Evolutionary conservation across 2,329 filamentous ascomycete species (phyloP).

Genomic region (Diplodia mutila): DNA sequence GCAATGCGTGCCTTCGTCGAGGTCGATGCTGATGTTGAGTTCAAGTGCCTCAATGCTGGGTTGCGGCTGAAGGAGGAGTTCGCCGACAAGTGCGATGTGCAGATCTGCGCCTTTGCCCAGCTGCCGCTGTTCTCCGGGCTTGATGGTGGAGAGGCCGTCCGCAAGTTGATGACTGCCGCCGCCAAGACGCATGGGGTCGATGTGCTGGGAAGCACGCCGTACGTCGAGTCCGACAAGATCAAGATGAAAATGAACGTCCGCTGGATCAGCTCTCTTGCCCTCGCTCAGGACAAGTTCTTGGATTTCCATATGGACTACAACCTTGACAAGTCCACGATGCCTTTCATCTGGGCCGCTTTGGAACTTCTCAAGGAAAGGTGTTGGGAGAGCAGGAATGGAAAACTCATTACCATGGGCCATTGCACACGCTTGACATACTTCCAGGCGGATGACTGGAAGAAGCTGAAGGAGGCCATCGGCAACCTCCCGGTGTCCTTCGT

Average conservation of each 20-base stretch:
- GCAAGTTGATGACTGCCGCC: constrained; percentile 54
- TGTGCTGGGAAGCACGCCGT: constrained; percentile 69
- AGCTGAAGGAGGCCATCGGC: constrained; percentile 54
- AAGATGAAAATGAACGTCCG: constrained; percentile 61
- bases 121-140: constrained; percentile 65
- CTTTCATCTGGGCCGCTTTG: constrained; percentile 61
- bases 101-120: constrained; percentile 73
- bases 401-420: constrained; percentile 60
- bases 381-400: constrained; percentile 51
- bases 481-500: constrained; percentile 67
- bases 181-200: constrained; percentile 52
- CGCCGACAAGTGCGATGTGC: constrained; percentile 59
- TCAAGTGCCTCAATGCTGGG: constrained; percentile 62
- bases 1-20: constrained; percentile 73
- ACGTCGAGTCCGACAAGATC: constrained; percentile 62
- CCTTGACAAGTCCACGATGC: constrained; percentile 54
- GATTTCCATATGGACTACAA: constrained; percentile 77
- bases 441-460: constrained; percentile 52
- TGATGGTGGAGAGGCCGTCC: constrained; percentile 56
- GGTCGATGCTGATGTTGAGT: constrained; percentile 64
- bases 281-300: constrained; percentile 58
- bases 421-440: constrained; percentile 69
- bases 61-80: constrained; percentile 61
- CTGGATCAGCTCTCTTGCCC: constrained; percentile 63
- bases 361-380: constrained; percentile 51